Evolutionary conservation across 2,329 filamentous ascomycete species (phyloP).

Genomic region (Sporothrix brasiliensis): DNA sequence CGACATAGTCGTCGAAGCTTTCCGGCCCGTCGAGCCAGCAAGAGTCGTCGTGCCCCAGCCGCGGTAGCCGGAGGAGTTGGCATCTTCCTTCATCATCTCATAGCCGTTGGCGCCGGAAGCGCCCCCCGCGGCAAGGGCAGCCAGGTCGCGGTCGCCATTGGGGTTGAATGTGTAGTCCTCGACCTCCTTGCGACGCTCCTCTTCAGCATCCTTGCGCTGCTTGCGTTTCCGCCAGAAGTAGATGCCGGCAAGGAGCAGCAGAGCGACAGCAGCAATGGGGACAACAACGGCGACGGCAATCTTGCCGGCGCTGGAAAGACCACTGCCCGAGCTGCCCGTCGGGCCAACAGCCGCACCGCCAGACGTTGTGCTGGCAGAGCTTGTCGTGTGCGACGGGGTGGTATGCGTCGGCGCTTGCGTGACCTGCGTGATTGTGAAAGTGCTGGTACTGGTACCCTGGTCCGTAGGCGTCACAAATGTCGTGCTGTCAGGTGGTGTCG

Average conservation of each 20-base stretch:
- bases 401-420: slow-evolving; percentile 37
- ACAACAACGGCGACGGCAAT: slow-evolving; percentile 94
- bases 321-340: slow-evolving; percentile 42
- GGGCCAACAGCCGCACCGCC: slow-evolving; percentile 40
- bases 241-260: slow-evolving; percentile 74
- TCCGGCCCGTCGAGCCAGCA: slow-evolving; percentile 70
- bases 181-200: slow-evolving; percentile 90
- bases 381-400: slow-evolving; percentile 32
- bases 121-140: slow-evolving; percentile 47
- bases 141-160: slow-evolving; percentile 86
- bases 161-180: slow-evolving; percentile 98
- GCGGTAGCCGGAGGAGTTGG: slow-evolving; percentile 75
- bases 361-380: slow-evolving; percentile 35
- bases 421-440: slow-evolving; percentile 35
- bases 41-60: slow-evolving; percentile 86
- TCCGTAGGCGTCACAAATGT: slow-evolving; percentile 43
- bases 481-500: slow-evolving; percentile 34
- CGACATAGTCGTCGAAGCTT: slow-evolving; percentile 87
- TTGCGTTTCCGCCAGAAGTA: slow-evolving; percentile 90
- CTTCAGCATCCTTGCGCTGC: slow-evolving; percentile 79
- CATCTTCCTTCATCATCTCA: slow-evolving; percentile 78
- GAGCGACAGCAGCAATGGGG: slow-evolving; percentile 82
- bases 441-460: slow-evolving; percentile 32
- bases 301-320: slow-evolving; percentile 65
- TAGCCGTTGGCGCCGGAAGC: slow-evolving; percentile 53